Evolutionary conservation across 2,329 filamentous ascomycete genomes (phyloP).

Genomic region (Talaromyces sp.): DNA sequence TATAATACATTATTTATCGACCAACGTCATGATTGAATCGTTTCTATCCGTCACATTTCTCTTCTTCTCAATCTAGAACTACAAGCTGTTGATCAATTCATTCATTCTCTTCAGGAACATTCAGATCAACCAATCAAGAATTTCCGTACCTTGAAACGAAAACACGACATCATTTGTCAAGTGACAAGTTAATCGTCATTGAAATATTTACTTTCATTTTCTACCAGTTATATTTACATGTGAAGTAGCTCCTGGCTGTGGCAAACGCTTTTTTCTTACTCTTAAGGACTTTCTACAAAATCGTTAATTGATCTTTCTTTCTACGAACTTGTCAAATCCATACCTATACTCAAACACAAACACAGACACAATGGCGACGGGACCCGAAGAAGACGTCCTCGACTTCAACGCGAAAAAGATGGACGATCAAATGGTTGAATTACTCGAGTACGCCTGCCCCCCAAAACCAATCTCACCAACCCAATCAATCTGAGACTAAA

Average conservation of each 20-base stretch:
- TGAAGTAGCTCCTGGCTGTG: not conserved
- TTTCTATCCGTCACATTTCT: not conserved
- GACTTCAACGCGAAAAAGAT: constrained; percentile 18
- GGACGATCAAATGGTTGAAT: constrained; percentile 22
- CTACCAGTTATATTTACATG: not conserved
- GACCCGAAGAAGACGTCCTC: not conserved
- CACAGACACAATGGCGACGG: not conserved
- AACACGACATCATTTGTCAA: not conserved
- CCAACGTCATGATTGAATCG: constrained; percentile 1
- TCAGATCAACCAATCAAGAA: not conserved
- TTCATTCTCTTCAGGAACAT: not conserved
- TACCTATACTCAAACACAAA: not conserved
- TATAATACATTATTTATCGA: not conserved
- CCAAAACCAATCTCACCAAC: not conserved
- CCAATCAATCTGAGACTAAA: not conserved
- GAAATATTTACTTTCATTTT: not conserved
- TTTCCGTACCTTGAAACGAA: not conserved
- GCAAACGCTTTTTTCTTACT: not conserved
- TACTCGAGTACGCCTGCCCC: constrained; percentile 22
- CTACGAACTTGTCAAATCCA: not conserved
- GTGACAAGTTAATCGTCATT: not conserved
- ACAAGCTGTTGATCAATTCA: not conserved
- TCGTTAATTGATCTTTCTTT: not conserved
- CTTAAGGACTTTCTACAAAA: not conserved
- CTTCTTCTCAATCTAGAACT: not conserved